Conservation (phyloP, 176 grass and related monocot genomes). For the Hsuehochloa calcarea region DNA sequence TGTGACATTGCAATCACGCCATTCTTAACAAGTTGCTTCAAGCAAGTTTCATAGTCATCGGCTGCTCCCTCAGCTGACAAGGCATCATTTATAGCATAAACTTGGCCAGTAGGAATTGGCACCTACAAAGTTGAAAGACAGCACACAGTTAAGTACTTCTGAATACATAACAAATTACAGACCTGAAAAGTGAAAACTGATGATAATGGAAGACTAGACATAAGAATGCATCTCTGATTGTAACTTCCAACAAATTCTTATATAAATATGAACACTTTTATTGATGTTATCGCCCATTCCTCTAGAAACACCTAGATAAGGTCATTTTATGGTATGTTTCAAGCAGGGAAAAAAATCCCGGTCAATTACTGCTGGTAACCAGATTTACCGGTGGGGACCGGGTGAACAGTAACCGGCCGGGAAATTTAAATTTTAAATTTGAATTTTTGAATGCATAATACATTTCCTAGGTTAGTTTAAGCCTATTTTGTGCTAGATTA, state of each 20-base stretch:
- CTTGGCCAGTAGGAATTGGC: slow-evolving; percentile 68
- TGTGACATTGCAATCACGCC: slow-evolving; percentile 51
- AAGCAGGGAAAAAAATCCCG: no score
- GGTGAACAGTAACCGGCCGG: no score
- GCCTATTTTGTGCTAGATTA: no score
- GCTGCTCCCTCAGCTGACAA: slow-evolving; percentile 85
- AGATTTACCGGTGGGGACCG: no score
- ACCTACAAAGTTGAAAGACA: slow-evolving; percentile 53
- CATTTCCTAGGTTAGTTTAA: no score
- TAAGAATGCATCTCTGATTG: neutral
- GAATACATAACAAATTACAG: neutral
- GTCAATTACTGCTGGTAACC: no score
- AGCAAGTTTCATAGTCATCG: slow-evolving; percentile 68
- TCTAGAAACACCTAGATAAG: neutral
- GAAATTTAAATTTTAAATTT: no score
- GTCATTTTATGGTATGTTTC: neutral
- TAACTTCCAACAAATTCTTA: neutral
- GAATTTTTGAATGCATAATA: no score
- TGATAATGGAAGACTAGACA: neutral
- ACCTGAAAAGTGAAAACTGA: neutral
- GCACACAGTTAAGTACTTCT: neutral
- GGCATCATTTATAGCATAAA: slow-evolving; percentile 95
- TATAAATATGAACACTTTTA: neutral
- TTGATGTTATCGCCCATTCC: neutral
- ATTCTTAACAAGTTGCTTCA: slow-evolving; percentile 77